Evolutionary conservation across 2,329 filamentous ascomycete genomes (phyloP), one percentile per base, ranked within the genome.

Genomic region (Fusarium heterosporum): DNA sequence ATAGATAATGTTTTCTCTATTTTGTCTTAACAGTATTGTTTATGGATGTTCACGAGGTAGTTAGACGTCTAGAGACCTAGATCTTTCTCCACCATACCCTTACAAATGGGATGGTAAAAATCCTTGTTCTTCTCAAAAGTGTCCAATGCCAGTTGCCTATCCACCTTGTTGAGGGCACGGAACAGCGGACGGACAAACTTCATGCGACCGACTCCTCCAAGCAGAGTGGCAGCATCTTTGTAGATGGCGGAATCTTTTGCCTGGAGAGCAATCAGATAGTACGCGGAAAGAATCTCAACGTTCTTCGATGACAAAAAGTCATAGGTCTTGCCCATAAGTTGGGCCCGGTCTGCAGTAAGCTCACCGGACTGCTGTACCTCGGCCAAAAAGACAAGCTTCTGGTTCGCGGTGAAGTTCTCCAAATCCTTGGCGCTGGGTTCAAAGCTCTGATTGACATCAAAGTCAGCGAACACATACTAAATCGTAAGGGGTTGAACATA

Each of bases 81-180:
- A 78, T 96, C 92, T 84, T 97, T 97, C 80, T 93, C 91, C 4
- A 96, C 89, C 88, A 97, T 91, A 9, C 84, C 87, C 63, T 88
- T 87, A 77, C 94, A 97, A 72, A 98, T 97, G 3, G 96, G 96
- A 76, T 98, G 95, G 76, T 98, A 99, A 75, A 98, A 98, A 65
- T 93, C 90, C 79, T 86, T 91, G 77, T 97, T 90, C 85, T 90
- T 91, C 80, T 91, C 87, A 79, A 97, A 97, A 0, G 94, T 97
- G 76, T 88, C 83, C 52, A 95, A 79, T 1, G 96, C 95, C 73
- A 97, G 79, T 26, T 88, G 81, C 45, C 87, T 83, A 79, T 97
- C 90, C 38, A 92, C 87, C 76, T 89, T 88, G 73, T 90, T 90
- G 69, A 99, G 81, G 48, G 87, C 85, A 63, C 90, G 86, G 81